Evolutionary conservation across 192 early-diverging fungal species (phyloP).

Genomic region (Powellomyces hirtus): DNA sequence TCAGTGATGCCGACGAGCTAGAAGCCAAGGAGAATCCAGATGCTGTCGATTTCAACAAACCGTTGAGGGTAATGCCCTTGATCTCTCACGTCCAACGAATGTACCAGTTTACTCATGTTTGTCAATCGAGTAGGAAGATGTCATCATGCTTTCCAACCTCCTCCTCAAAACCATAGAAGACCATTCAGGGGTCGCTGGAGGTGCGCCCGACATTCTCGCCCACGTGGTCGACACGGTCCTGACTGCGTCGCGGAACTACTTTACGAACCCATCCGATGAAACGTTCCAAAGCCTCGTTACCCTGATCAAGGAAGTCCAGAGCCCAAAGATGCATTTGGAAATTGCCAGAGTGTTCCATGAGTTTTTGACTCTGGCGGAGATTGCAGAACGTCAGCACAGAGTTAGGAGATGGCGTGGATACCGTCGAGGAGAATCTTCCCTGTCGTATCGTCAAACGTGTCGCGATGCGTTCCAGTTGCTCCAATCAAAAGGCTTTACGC

Average conservation of each 20-base stretch:
- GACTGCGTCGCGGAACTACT: constrained; percentile 22
- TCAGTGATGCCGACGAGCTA: neutral
- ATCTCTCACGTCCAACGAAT: no score
- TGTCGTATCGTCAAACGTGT: constrained; percentile 33
- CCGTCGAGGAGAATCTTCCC: constrained; percentile 27
- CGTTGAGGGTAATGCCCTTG: constrained; percentile 16
- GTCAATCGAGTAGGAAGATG: no score
- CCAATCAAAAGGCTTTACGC: constrained; percentile 24
- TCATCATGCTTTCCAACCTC: constrained; percentile 23
- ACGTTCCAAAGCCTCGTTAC: constrained; percentile 20
- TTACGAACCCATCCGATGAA: constrained; percentile 10
- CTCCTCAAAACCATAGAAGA: constrained; percentile 21
- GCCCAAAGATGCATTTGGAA: constrained; percentile 19
- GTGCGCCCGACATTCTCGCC: constrained; percentile 24
- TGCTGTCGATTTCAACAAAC: constrained; percentile 26
- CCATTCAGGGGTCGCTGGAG: constrained; percentile 28
- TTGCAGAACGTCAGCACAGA: constrained; percentile 39
- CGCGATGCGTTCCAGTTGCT: constrained; percentile 30
- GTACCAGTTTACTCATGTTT: no score
- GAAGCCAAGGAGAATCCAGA: constrained; percentile 11
- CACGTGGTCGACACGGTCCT: constrained; percentile 18
- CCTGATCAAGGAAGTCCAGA: constrained; percentile 3
- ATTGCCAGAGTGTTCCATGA: constrained; percentile 34
- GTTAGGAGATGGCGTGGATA: constrained; percentile 38
- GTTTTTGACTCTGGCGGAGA: constrained; percentile 32